Conservation (phyloP, 2,329 filamentous ascomycete genomes). For the Penicillium sp. region DNA sequence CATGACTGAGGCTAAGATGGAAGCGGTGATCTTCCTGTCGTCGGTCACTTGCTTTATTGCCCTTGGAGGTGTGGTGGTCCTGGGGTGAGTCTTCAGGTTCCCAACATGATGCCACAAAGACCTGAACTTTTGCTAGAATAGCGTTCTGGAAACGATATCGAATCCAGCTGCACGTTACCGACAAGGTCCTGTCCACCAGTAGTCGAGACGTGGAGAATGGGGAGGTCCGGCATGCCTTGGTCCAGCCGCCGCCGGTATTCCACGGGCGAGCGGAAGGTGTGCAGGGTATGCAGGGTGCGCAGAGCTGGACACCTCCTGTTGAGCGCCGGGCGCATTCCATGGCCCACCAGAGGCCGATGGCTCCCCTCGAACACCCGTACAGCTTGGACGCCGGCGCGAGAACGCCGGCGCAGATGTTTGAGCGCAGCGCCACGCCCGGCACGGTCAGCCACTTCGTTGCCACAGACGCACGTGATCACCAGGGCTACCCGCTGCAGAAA, state of each 20-base stretch:
- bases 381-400: no score
- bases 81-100: constrained; percentile 10
- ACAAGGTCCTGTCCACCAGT: constrained; percentile 3
- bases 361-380: no score
- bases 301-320: no score
- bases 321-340: no score
- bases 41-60: constrained; percentile 15
- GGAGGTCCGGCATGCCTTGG: no score
- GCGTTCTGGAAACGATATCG: constrained; percentile 17
- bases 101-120: no score
- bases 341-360: no score
- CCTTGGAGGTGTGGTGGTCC: constrained; percentile 6
- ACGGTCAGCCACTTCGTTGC: constrained; percentile 11
- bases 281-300: no score
- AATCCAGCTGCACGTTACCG: constrained; percentile 15
- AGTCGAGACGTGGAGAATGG: constrained; percentile 9
- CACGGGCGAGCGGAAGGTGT: no score
- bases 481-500: constrained; percentile 21
- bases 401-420: constrained; percentile 5
- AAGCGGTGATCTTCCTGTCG: constrained; percentile 15
- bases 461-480: constrained; percentile 13
- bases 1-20: no score
- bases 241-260: no score
- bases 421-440: constrained; percentile 6
- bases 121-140: no score